Evolutionary conservation across 371 early-diverging fungal species (phyloP), one percentile per base, ranked within the genome.

Genomic region (Syncephalis plumigaleata): DNA sequence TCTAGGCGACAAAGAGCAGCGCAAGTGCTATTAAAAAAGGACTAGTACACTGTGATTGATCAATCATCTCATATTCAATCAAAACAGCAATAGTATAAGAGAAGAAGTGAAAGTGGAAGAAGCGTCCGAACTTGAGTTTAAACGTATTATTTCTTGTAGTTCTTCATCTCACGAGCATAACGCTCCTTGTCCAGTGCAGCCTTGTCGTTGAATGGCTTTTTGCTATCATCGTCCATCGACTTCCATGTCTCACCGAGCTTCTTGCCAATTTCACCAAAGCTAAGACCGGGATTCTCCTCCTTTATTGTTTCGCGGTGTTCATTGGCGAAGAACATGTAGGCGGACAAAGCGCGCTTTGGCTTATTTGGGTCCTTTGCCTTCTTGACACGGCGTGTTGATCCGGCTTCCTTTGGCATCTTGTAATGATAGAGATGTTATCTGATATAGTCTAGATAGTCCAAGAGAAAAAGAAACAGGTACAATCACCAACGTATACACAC

Each of bases 231-330:
- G 39, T 56, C 25, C 67, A 80, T 63, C 1, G 46, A 39, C 63
- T 78, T 78, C 89, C 90, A 89, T 66, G 66, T 64, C 47, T 75
- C 74, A 53, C 91, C 91, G 44, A 87, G 71, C 47, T 79, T 57
- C 66, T 80, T 82, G 51, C 83, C 78, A 43, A 84, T 68, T 42
- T 80, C 70, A 78, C 84, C 85, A 60, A 88, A 87, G 40, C 68
- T 66, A 38, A 77, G 79, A 2, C 75, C 71, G 49, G 88, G 87
- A 70, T 87, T 79, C 42, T 80, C 74, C 38, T 65, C 64, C 67
- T 77, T 70, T 44, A 90, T 72, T 44, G 60, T 55, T 48, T 68
- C 57, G 51, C 90, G 70, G 59, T 71, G 60, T 47, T 78, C 87
- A 54, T 74, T 71, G 39, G 78, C 75, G 70, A 83, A 87, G 67